phyloP scores from a whole-genome alignment of 768 basidiomycete genomes.

The Ramaria sp. region DNA sequence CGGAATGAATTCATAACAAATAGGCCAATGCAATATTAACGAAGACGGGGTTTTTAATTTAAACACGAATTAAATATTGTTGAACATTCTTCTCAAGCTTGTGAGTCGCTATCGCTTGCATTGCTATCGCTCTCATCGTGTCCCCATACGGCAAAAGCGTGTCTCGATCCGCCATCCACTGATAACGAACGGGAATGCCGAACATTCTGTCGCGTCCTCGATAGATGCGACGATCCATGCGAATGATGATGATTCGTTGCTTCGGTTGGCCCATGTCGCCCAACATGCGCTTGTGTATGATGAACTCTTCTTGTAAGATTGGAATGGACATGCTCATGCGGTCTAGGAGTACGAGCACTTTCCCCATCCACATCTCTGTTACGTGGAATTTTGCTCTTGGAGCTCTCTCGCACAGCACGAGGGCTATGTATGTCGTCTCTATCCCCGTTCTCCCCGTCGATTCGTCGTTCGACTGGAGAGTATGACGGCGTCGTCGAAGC shows the following conservation, averaged over 20 bases:
- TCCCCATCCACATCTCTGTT: constrained; percentile 49
- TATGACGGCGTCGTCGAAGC: constrained; percentile 28
- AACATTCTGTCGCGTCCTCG: not conserved
- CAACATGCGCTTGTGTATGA: constrained; percentile 2
- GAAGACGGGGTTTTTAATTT: too few relatives aligned
- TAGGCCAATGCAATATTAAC: too few relatives aligned
- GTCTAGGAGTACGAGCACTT: constrained; percentile 50
- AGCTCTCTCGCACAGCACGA: constrained; percentile 23
- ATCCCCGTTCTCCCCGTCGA: constrained; percentile 34
- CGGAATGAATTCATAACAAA: not conserved
- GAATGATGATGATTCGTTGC: constrained; percentile 12
- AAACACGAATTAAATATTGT: too few relatives aligned
- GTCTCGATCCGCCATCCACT: constrained; percentile 18
- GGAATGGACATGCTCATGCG: constrained; percentile 17
- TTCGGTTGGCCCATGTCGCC: constrained; percentile 13
- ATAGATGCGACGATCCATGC: not conserved
- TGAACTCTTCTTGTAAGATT: constrained; percentile 6
- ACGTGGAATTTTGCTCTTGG: constrained; percentile 47
- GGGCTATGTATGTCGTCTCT: constrained; percentile 41
- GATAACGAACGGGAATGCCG: constrained; percentile 15
- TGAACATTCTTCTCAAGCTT: not conserved
- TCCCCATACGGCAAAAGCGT: constrained; percentile 79
- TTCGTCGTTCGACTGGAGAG: constrained; percentile 24
- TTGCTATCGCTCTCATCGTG: constrained; percentile 85
- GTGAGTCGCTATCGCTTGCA: constrained; percentile 56